A percentile compares a stretch with the other conserved stretches of the same genome.
Conservation (phyloP, 257 asterid genomes). For the Salvia rosmarinus region DNA sequence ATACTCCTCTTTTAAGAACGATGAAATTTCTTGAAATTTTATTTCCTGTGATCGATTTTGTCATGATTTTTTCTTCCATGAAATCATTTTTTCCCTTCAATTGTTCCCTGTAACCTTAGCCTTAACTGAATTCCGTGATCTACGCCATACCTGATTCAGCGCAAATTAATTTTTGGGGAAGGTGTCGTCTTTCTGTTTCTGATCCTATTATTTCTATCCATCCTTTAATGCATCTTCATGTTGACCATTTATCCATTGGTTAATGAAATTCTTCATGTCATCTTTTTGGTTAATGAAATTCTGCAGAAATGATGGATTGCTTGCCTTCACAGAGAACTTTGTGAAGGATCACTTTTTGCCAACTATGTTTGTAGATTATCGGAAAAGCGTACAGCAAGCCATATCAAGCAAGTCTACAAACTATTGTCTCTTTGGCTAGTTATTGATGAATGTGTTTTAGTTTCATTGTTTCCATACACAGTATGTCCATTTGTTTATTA, state of each 20-base stretch:
- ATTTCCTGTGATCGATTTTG: constrained; percentile 8
- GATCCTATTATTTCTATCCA: constrained; percentile 17
- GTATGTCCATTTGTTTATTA: neutral
- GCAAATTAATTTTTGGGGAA: constrained; percentile 7
- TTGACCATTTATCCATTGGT: constrained; percentile 29
- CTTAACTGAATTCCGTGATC: constrained; percentile 9
- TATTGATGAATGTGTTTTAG: constrained; percentile 29
- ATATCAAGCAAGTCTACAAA: constrained; percentile 85
- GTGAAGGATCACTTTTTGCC: constrained; percentile 99
- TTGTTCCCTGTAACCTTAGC: constrained; percentile 14
- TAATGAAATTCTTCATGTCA: constrained; percentile 51
- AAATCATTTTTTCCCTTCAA: constrained; percentile 17
- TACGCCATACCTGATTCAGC: constrained; percentile 24
- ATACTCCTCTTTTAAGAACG: constrained; percentile 13
- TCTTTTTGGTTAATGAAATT: constrained; percentile 24
- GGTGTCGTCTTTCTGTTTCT: constrained; percentile 19
- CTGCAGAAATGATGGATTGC: constrained; percentile 95
- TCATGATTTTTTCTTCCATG: constrained; percentile 26
- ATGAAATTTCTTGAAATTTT: constrained; percentile 3
- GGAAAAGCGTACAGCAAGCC: constrained; percentile 97
- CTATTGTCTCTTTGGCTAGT: constrained; percentile 32
- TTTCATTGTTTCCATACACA: constrained; percentile 28
- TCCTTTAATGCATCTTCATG: constrained; percentile 33
- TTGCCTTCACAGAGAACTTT: constrained; percentile 92
- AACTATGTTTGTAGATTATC: constrained; percentile 95